phyloP scores from a whole-genome alignment of 192 early-diverging fungal genomes.

The Backusella circina region DNA sequence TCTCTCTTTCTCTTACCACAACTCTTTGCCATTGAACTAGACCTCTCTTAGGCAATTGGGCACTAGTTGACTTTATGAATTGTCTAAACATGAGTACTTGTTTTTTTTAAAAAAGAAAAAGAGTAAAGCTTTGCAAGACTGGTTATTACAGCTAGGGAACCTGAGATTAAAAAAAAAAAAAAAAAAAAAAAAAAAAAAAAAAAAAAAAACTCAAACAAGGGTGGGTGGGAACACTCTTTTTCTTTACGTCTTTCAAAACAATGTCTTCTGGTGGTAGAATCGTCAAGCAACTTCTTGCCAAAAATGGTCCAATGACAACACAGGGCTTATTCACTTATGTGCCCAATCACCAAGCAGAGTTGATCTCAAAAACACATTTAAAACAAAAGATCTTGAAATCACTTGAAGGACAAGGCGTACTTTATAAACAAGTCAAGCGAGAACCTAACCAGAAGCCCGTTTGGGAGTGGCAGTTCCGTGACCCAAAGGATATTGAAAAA shows the following conservation, averaged over 20 bases:
- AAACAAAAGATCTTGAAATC: slow-evolving; percentile 16
- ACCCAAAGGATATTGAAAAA: neutral
- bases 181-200: neutral
- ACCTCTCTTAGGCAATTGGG: neutral
- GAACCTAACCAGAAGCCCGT: neutral
- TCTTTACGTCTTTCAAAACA: neutral
- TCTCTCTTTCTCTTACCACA: neutral
- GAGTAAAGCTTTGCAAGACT: no score
- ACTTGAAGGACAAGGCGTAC: slow-evolving; percentile 14
- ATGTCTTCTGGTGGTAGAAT: slow-evolving; percentile 24
- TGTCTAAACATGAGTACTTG: neutral
- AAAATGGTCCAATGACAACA: slow-evolving; percentile 27
- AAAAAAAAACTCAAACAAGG: neutral
- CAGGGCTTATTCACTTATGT: neutral
- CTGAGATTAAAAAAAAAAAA: neutral
- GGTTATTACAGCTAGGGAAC: neutral
- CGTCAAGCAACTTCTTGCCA: slow-evolving; percentile 17
- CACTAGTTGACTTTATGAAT: neutral
- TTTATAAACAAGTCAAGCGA: slow-evolving; percentile 14
- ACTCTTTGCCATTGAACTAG: neutral
- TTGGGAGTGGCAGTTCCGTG: slow-evolving; percentile 18
- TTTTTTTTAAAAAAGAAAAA: neutral
- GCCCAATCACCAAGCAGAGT: neutral
- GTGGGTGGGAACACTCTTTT: neutral
- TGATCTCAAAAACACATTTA: slow-evolving; percentile 21